Conservation (phyloP, 371 early-diverging fungal species). For the Choanephora cucurbitarum region DNA sequence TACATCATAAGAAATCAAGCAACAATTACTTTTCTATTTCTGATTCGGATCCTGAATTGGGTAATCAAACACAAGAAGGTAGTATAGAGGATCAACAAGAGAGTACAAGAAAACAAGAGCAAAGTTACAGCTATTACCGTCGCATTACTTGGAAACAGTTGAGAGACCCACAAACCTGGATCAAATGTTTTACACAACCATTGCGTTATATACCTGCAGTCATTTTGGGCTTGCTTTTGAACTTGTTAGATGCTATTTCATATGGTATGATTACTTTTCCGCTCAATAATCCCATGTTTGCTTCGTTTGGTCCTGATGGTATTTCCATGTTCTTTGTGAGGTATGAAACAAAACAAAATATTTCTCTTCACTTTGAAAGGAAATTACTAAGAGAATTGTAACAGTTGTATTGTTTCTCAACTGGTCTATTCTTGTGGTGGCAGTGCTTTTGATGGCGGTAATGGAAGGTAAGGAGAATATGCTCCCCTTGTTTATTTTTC, state of each 20-base stretch:
- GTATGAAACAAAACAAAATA: constrained; percentile 32
- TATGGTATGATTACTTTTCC: constrained; percentile 96
- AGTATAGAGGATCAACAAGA: background rate
- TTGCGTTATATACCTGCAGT: constrained; percentile 85
- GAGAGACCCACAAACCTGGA: constrained; percentile 10
- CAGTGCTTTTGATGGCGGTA: constrained; percentile 88
- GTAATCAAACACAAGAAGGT: background rate
- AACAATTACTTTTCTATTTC: background rate
- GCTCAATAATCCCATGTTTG: constrained; percentile 71
- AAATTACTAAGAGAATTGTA: background rate
- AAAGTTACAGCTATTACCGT: background rate
- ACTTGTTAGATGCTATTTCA: constrained; percentile 90
- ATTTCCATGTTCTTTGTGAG: constrained; percentile 92
- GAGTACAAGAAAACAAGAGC: background rate
- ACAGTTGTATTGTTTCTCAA: constrained; percentile 82
- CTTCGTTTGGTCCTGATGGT: constrained; percentile 84
- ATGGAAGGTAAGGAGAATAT: constrained; percentile 63
- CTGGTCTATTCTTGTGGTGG: constrained; percentile 82
- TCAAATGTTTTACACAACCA: constrained; percentile 35
- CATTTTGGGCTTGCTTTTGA: constrained; percentile 84
- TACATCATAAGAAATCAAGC: background rate
- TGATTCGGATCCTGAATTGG: background rate
- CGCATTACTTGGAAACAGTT: constrained; percentile 4
- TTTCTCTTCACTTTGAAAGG: too few relatives aligned
- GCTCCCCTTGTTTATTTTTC: constrained; percentile 1